These are phyloP conservation scores for Chlorella sp. DNA, from an alignment of 139 green algal genomes.

Conservation along the genomic window DNA sequence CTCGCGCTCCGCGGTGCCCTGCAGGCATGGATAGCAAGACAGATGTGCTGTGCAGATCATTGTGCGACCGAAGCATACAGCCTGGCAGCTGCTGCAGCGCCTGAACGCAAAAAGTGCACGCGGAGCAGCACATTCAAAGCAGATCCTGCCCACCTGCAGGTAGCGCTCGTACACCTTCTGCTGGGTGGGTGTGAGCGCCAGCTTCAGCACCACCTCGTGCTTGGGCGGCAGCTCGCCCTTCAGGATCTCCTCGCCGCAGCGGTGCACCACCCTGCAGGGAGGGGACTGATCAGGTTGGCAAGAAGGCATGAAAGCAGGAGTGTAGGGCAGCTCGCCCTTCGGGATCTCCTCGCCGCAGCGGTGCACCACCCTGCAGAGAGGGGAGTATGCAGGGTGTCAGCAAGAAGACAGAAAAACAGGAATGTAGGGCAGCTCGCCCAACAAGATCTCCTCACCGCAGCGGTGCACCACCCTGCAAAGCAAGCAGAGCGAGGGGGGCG, in stretches of 20 bases:
- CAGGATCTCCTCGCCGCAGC: conserved; percentile 24
- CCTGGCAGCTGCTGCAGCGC: too few relatives aligned
- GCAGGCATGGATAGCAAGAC: too few relatives aligned
- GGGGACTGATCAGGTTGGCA: too few relatives aligned
- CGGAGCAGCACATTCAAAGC: too few relatives aligned
- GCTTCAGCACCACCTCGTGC: conserved; percentile 52
- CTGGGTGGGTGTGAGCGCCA: conserved; percentile 46
- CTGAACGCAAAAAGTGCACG: too few relatives aligned
- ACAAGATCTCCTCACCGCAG: conserved; percentile 20
- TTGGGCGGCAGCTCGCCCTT: conserved; percentile 46
- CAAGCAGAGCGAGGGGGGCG: too few relatives aligned
- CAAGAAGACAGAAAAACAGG: too few relatives aligned
- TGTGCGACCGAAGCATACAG: background rate
- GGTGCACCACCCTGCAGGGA: conserved; percentile 25
- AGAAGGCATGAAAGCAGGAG: too few relatives aligned
- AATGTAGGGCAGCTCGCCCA: conserved; percentile 43
- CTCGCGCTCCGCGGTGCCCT: too few relatives aligned
- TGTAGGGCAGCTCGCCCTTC: conserved; percentile 40
- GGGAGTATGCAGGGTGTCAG: too few relatives aligned
- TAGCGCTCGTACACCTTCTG: conserved; percentile 40
- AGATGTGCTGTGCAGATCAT: too few relatives aligned
- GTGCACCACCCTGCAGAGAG: conserved; percentile 2
- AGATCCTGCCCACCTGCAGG: conserved; percentile 18
- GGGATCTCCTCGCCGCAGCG: conserved; percentile 25
- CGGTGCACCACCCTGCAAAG: conserved; percentile 34